Conservation (phyloP, 1,139 yeast species). For the Magnusiomyces ingens region DNA sequence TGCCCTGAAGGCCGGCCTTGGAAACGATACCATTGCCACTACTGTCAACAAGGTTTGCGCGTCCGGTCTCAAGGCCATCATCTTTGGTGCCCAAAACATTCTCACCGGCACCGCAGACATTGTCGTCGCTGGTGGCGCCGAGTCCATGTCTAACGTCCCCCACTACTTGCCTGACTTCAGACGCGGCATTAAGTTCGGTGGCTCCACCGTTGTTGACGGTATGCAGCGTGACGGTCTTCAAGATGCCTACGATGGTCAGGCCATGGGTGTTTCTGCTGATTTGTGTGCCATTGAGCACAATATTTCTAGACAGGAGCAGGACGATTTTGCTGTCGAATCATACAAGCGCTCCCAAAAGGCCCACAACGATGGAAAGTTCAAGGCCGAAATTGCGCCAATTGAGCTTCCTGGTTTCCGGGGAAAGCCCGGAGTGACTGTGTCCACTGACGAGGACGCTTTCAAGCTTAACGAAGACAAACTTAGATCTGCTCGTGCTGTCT, state of each 20-base stretch:
- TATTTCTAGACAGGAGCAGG: constrained; percentile 69
- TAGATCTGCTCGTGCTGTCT: constrained; percentile 81
- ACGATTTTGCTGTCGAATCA: constrained; percentile 80
- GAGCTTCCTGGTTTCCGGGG: constrained; percentile 88
- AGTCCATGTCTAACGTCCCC: constrained; percentile 94
- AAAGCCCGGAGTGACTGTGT: constrained; percentile 71
- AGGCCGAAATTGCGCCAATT: constrained; percentile 73
- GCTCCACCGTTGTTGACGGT: constrained; percentile 71
- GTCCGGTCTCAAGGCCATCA: constrained; percentile 87
- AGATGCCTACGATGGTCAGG: constrained; percentile 78
- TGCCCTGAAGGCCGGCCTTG: constrained; percentile 81
- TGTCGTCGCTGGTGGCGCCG: constrained; percentile 96
- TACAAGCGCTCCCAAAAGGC: constrained; percentile 81
- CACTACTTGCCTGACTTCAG: constrained; percentile 86
- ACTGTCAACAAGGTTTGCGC: constrained; percentile 97
- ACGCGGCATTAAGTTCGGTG: constrained; percentile 85
- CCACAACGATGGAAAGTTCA: constrained; percentile 70
- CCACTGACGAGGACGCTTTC: constrained; percentile 69
- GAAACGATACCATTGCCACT: constrained; percentile 72
- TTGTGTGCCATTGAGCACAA: constrained; percentile 74
- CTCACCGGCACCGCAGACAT: constrained; percentile 85
- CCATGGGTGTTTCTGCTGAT: constrained; percentile 97
- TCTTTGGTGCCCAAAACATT: constrained; percentile 85
- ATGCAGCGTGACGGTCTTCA: constrained; percentile 83
- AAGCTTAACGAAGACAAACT: constrained; percentile 73